phyloP scores from a whole-genome alignment of 768 basidiomycete species.

The Steccherinum ochraceum region DNA sequence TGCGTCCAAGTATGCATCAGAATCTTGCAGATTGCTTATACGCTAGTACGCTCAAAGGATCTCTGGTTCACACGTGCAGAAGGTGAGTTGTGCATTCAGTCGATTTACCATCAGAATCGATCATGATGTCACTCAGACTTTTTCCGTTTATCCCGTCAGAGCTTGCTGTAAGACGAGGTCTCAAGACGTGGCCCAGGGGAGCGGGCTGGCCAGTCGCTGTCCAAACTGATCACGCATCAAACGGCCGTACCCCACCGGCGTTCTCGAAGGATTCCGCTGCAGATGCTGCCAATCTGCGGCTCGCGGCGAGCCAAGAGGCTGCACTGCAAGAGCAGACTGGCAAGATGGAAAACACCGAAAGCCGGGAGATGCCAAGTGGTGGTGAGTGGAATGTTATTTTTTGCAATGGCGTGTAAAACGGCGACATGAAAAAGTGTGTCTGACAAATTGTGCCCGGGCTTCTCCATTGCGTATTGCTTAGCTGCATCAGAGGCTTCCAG shows the following conservation, averaged over 20 bases:
- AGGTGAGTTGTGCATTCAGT: slow-evolving; percentile 9
- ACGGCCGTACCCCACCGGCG: background rate
- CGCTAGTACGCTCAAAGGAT: slow-evolving; percentile 11
- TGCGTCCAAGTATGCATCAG: background rate
- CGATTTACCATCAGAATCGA: background rate
- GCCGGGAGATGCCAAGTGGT: slow-evolving; percentile 13
- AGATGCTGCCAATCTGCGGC: slow-evolving; percentile 13
- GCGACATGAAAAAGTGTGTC: too few relatives aligned
- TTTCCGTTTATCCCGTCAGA: slow-evolving; percentile 9
- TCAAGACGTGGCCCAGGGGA: slow-evolving; percentile 20
- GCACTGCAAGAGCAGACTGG: slow-evolving; percentile 18
- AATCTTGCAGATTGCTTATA: background rate
- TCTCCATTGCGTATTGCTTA: background rate
- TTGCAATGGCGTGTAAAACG: too few relatives aligned
- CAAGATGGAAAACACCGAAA: slow-evolving; percentile 11
- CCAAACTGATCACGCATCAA: slow-evolving; percentile 1
- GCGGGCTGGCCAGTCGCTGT: slow-evolving; percentile 19
- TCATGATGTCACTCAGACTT: background rate
- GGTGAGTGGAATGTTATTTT: too few relatives aligned
- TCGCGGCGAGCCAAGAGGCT: slow-evolving; percentile 19
- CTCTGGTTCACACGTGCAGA: slow-evolving; percentile 23
- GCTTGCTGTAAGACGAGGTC: slow-evolving; percentile 17
- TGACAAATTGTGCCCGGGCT: too few relatives aligned
- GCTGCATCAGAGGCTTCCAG: background rate
- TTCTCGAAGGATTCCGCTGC: slow-evolving; percentile 2